phyloP scores from a whole-genome alignment of 441 rosid genomes.

The Erodium texanum region DNA sequence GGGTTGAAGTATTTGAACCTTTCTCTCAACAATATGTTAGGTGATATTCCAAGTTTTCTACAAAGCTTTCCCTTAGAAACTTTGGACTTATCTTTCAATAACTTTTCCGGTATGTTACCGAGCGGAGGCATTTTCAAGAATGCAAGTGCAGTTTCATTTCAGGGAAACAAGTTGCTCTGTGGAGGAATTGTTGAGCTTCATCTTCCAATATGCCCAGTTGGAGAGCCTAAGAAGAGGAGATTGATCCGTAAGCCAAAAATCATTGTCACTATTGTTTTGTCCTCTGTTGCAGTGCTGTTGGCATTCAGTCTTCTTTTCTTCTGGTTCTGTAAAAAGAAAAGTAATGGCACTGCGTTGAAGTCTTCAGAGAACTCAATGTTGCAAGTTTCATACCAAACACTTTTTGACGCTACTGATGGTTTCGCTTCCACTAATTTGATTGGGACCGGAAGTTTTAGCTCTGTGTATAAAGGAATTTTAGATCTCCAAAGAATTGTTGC shows the following conservation, averaged over 20 bases:
- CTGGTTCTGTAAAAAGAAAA: not conserved
- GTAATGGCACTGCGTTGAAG: not conserved
- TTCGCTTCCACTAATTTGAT: slow-evolving; percentile 28
- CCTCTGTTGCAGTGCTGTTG: not conserved
- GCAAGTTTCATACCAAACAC: slow-evolving; percentile 23
- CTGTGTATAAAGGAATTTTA: slow-evolving; percentile 22
- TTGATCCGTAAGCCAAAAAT: not conserved
- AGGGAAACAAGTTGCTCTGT: slow-evolving; percentile 25
- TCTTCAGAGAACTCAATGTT: not conserved
- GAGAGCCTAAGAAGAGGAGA: not conserved
- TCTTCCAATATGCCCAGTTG: slow-evolving; percentile 15
- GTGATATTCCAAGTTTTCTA: not conserved
- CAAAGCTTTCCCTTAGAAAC: not conserved
- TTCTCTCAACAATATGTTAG: not conserved
- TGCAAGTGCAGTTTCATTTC: slow-evolving; percentile 15
- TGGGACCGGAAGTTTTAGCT: slow-evolving; percentile 30
- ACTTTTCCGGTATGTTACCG: slow-evolving; percentile 5
- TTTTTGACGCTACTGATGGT: slow-evolving; percentile 27
- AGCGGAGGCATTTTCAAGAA: slow-evolving; percentile 19
- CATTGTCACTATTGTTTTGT: not conserved
- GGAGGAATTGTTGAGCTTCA: slow-evolving; percentile 24
- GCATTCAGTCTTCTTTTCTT: not conserved
- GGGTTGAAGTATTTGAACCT: not conserved
- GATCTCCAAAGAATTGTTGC: slow-evolving; percentile 11
- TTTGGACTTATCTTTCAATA: not conserved